Evolutionary conservation across 495 filamentous ascomycete species (phyloP), one percentile per base, ranked within the genome.

Genomic region (Bacidia rubella): DNA sequence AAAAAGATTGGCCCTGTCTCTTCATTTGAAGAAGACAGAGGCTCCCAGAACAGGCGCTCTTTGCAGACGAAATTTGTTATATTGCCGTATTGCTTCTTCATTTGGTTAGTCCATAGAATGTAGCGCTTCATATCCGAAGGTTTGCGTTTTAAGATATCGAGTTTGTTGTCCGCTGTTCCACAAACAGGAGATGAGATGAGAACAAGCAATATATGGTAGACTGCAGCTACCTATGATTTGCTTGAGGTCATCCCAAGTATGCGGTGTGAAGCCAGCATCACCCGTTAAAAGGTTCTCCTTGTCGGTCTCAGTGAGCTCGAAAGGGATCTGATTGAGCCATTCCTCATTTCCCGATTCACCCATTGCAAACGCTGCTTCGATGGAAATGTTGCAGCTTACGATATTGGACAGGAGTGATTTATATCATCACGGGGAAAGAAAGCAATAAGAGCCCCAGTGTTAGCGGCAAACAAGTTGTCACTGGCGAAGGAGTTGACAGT

Each of bases 51-150:
- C 25, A 97, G 71, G 1, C 87, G 81, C 57, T 83, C 70, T 55
- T 76, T 69, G 39, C 86, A 71, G 55, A 97, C 74, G 61, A 82
- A 95, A 60, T 82, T 79, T 40, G 79, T 85, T 54, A 89, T 85
- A 54, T 73, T 75, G 53, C 87, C 87, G 65, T 92, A 94, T 52
- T 80, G 59, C 26, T 70, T 67, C 55, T 86, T 87, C 47, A 74
- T 85, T 44, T 79, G 67, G 51, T 73, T 68, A 9, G 78, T 80
- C 89, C 89, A 95, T 49, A 76, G 65, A 49, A 92, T 80, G 66
- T 97, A 97, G 45, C 85, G 83, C 61, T 78, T 73, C 10, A 95
- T 75, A 62, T 92, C 85, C 54, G 83, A 87, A 26, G 90, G 90
- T 64, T 79, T 81, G 53, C 90, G 79, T 66, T 85, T 86, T 26